Evolutionary conservation across 164 flowering plant genomes (phyloP).

Genomic region (Amborella trichopoda): DNA sequence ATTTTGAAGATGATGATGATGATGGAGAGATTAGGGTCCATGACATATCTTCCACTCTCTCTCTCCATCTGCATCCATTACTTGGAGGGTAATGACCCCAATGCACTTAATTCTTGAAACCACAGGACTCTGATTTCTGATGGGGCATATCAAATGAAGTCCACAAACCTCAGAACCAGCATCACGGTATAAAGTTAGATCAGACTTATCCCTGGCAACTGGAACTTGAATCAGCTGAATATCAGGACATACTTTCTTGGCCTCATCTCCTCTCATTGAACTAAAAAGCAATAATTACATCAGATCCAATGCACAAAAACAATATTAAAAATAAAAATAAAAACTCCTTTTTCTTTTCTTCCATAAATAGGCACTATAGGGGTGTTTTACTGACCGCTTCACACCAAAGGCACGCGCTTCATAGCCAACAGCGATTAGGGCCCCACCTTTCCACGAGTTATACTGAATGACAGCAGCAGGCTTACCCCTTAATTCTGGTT

Average conservation of each 20-base stretch:
- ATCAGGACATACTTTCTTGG: slow-evolving; percentile 73
- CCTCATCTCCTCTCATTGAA: slow-evolving; percentile 95
- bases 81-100: too few species aligned
- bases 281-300: slow-evolving; percentile 22
- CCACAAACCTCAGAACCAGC: slow-evolving; percentile 87
- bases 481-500: slow-evolving; percentile 59
- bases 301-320: background rate
- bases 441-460: slow-evolving; percentile 97
- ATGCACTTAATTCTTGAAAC: too few species aligned
- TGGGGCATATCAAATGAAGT: too few species aligned
- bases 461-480: slow-evolving; percentile 95
- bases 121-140: too few species aligned
- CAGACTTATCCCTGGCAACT: slow-evolving; percentile 93
- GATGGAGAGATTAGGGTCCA: too few species aligned
- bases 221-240: slow-evolving; percentile 90
- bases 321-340: background rate
- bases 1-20: too few species aligned
- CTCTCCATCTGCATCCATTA: too few species aligned
- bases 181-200: slow-evolving; percentile 59
- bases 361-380: too few species aligned
- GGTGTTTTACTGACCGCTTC: slow-evolving; percentile 49
- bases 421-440: slow-evolving; percentile 82
- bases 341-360: too few species aligned
- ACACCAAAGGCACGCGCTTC: slow-evolving; percentile 96
- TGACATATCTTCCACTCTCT: too few species aligned